Conservation (phyloP, 352 stramenopile species). For the Globisporangium barbulae region DNA sequence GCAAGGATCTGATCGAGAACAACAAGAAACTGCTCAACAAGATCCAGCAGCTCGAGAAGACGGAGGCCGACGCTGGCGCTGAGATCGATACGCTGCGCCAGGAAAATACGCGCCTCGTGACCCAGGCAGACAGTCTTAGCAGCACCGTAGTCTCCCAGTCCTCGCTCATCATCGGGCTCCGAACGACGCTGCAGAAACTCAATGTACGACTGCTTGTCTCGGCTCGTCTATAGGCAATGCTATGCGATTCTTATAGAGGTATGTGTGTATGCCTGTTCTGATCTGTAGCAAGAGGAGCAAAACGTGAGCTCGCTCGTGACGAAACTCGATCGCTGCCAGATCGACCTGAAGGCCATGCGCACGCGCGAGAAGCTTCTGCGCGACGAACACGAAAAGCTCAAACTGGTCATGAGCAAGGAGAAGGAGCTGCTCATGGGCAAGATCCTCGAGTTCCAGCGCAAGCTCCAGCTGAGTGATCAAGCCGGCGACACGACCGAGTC, state of each 20-base stretch:
- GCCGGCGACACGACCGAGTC: conserved; percentile 25
- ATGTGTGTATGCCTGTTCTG: conserved; percentile 12
- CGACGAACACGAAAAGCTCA: conserved; percentile 48
- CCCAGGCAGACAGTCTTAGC: conserved; percentile 38
- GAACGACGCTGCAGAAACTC: conserved; percentile 47
- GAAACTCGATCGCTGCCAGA: conserved; percentile 47
- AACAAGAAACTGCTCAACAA: conserved; percentile 67
- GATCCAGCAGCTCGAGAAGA: conserved; percentile 62
- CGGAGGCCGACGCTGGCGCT: conserved; percentile 32
- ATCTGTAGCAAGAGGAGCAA: conserved; percentile 43
- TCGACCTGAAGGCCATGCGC: conserved; percentile 43
- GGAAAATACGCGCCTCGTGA: conserved; percentile 39
- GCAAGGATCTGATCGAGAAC: conserved; percentile 56
- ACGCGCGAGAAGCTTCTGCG: conserved; percentile 46
- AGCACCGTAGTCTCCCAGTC: conserved; percentile 57
- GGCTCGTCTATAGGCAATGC: background rate
- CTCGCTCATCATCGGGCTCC: conserved; percentile 51
- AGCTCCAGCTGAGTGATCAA: conserved; percentile 34
- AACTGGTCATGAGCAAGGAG: conserved; percentile 36
- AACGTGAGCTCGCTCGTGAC: conserved; percentile 36
- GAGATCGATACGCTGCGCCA: conserved; percentile 32
- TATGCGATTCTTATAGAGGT: background rate
- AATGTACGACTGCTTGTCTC: conserved; percentile 25
- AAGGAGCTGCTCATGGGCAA: conserved; percentile 57
- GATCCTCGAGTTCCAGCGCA: conserved; percentile 52